Base-by-base conservation (phyloP, 106 monocot species). In the Chionographis japonica region DNA sequence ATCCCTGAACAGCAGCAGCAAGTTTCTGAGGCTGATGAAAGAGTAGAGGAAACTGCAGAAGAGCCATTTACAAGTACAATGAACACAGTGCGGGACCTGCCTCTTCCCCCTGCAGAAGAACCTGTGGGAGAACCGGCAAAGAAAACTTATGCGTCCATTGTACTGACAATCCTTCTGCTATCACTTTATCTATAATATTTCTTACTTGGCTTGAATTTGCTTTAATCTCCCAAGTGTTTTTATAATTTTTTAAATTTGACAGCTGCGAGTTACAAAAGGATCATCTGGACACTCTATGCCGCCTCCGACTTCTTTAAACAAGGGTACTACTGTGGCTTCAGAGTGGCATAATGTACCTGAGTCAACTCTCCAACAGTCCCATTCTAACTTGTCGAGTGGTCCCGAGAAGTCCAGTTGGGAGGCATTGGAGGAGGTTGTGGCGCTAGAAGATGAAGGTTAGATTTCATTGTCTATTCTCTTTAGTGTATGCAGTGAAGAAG, bases 121-220 rank as follows among this genome's bases (percentile, higher is more conserved):
- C 58, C 68, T 52, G 56, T 73, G 27, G 69, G 51, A 41, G 89
- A 86, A 55, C 81, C 81, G 20, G 62, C 66, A 8, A 94, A 90
- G 77, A 89, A 86, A n/a, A 89, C 89, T 38, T 94, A 94, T 78
- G 93, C 93, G 16, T 89, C 93, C 36, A 83, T 89, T 62, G 93
- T 94, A 77, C 46, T 75, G 70, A 72, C 15, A 40, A 14, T 40
- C 3, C 10, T 60, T 60, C 17, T 17, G 54, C 11, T 66, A 54
- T 19, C 15, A 0, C 50, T 37, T 49, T n/a, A 12, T 40, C 38
- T 54, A 4, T 68, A 13, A 6, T 40, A 66, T 67, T 15, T n/a
- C n/a, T n/a, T 37, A 27, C 27, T 27, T 27, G 27, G 27, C 27
- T 1, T 27, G 27, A 27, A 27, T 27, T 27, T 27, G 27, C 27